Evolutionary conservation across 1,284 basidiomycete genomes (phyloP).

Genomic region (Marasmius fiardii): DNA sequence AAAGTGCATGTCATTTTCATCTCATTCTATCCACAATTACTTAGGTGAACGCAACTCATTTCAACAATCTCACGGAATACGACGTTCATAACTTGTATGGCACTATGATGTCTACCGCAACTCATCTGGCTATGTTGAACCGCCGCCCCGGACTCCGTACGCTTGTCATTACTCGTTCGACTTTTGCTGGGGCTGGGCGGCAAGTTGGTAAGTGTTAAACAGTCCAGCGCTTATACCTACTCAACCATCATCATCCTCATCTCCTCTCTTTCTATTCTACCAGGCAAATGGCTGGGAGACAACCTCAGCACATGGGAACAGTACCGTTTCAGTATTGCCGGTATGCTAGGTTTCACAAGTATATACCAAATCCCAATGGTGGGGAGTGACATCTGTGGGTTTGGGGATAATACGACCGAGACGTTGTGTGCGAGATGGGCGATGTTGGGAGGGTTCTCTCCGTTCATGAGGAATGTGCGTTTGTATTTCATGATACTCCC

Average conservation of each 20-base stretch:
- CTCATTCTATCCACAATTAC: neutral
- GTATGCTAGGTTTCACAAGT: slow-evolving; percentile 59
- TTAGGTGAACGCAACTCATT: slow-evolving; percentile 54
- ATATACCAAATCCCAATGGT: slow-evolving; percentile 70
- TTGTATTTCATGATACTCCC: neutral
- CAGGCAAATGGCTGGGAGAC: slow-evolving; percentile 68
- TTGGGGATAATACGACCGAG: slow-evolving; percentile 57
- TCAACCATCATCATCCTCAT: neutral
- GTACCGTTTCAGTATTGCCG: slow-evolving; percentile 57
- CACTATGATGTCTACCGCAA: slow-evolving; percentile 66
- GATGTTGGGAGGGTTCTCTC: slow-evolving; percentile 66
- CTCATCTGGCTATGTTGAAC: slow-evolving; percentile 57
- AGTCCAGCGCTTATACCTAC: neutral
- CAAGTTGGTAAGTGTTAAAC: no score
- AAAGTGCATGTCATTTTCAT: neutral
- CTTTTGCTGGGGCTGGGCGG: slow-evolving; percentile 64
- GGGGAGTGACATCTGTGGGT: slow-evolving; percentile 68
- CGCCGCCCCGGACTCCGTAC: slow-evolving; percentile 59
- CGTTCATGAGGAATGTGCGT: slow-evolving; percentile 68
- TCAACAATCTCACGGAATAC: slow-evolving; percentile 63
- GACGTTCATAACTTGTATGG: slow-evolving; percentile 70
- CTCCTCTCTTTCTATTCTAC: neutral
- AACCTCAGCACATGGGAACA: slow-evolving; percentile 57
- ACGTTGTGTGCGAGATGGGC: slow-evolving; percentile 67
- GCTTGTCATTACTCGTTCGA: slow-evolving; percentile 70